phyloP scores from a whole-genome alignment of 805 yeast genomes.

The Maudiozyma bulderi region DNA sequence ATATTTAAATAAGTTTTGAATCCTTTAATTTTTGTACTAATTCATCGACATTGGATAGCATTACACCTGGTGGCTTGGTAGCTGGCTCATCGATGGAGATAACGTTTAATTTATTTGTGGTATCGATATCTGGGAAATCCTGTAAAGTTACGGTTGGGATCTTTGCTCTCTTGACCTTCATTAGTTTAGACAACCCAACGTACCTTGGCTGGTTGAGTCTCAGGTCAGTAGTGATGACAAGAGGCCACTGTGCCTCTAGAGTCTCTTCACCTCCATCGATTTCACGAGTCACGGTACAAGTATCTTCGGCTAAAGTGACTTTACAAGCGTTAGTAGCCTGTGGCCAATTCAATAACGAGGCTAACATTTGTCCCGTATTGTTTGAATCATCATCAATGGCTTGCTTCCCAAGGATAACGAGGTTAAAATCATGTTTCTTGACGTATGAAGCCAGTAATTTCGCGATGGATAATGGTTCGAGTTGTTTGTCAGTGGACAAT shows the following conservation, averaged over 20 bases:
- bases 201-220: constrained; percentile 92
- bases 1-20: constrained; percentile 49
- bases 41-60: constrained; percentile 75
- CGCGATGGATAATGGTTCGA: constrained; percentile 87
- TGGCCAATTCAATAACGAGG: constrained; percentile 90
- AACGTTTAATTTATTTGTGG: constrained; percentile 54
- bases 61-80: constrained; percentile 69
- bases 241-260: constrained; percentile 65
- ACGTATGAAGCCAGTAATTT: constrained; percentile 70
- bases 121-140: constrained; percentile 57
- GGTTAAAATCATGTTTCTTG: constrained; percentile 58
- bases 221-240: constrained; percentile 85
- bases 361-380: constrained; percentile 95
- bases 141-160: constrained; percentile 50
- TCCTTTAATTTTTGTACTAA: constrained; percentile 70
- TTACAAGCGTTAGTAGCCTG: constrained; percentile 93
- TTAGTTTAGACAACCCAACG: constrained; percentile 90
- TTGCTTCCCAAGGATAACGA: constrained; percentile 89
- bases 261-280: constrained; percentile 93
- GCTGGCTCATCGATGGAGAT: constrained; percentile 80
- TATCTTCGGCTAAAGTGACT: constrained; percentile 50
- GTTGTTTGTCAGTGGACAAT: constrained; percentile 56
- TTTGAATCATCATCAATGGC: constrained; percentile 92
- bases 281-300: constrained; percentile 61
- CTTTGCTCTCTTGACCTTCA: constrained; percentile 98